A percentile compares a stretch with the other conserved stretches of the same genome.
Conservation (phyloP, 2,329 filamentous ascomycete species). For the Neoscytalidium dimidiatum region DNA sequence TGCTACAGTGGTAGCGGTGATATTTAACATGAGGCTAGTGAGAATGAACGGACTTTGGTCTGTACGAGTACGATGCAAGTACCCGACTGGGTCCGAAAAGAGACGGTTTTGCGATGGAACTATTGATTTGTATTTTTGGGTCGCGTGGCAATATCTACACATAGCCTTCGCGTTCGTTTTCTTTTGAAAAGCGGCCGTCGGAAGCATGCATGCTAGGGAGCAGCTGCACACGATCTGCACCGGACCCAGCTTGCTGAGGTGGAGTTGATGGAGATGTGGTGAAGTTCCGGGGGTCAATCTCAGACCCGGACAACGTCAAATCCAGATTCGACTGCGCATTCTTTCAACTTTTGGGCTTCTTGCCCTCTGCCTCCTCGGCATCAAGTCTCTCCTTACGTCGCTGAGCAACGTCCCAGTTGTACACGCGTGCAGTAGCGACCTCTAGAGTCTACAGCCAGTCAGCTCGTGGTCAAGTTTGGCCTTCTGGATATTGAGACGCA, state of each 20-base stretch:
- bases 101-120: background rate
- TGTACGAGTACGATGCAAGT: too few relatives aligned
- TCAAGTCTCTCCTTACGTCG: slow-evolving; percentile 85
- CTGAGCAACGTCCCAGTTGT: slow-evolving; percentile 98
- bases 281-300: background rate
- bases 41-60: background rate
- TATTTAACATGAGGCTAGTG: background rate
- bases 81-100: background rate
- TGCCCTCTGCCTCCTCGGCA: slow-evolving; percentile 47
- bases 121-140: background rate
- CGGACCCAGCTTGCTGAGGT: background rate
- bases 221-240: background rate
- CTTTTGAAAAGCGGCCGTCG: background rate
- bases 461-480: background rate
- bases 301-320: background rate
- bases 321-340: background rate
- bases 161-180: background rate
- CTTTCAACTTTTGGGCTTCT: slow-evolving; percentile 26
- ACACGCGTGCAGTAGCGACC: slow-evolving; percentile 93
- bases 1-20: background rate
- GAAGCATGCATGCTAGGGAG: background rate
- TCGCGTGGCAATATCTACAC: background rate
- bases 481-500: slow-evolving; percentile 46
- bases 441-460: slow-evolving; percentile 75
- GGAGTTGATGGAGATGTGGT: background rate